These are phyloP conservation scores for Botrytis porri DNA, from an alignment of 2,329 filamentous ascomycete species.

Conservation along the genomic window DNA sequence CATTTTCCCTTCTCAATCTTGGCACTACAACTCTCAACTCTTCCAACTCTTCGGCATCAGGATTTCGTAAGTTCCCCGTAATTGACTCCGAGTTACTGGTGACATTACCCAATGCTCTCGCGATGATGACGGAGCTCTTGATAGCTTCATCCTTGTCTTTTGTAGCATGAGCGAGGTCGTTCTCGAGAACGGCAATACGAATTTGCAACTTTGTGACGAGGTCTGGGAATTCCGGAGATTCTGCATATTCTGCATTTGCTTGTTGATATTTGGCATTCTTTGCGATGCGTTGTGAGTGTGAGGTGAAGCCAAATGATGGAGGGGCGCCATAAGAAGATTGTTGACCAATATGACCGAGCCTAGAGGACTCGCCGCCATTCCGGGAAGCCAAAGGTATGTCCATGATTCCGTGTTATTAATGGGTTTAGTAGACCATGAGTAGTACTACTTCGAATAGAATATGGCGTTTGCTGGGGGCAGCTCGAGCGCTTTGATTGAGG, in stretches of 20 bases:
- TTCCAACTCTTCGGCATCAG: conserved; percentile 13
- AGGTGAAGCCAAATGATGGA: neutral
- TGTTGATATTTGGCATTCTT: conserved; percentile 67
- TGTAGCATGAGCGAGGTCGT: conserved; percentile 26
- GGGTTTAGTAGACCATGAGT: neutral
- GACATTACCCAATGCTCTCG: conserved; percentile 12
- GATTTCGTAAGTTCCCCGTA: neutral
- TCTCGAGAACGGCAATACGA: conserved; percentile 30
- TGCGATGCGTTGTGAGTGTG: neutral
- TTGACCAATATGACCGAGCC: neutral
- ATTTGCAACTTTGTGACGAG: conserved; percentile 23
- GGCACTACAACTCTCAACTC: conserved; percentile 27
- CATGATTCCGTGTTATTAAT: neutral
- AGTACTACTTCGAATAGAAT: neutral
- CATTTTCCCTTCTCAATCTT: conserved; percentile 27
- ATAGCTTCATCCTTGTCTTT: conserved; percentile 25
- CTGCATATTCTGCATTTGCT: neutral
- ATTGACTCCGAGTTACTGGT: neutral
- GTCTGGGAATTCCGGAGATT: neutral
- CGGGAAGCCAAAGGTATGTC: neutral
- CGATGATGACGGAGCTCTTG: conserved; percentile 24
- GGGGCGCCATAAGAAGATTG: neutral
- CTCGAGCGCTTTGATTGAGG: neutral
- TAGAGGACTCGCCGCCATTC: neutral
- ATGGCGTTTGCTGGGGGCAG: neutral